Conservation (phyloP, 2,329 filamentous ascomycete genomes). For the Cladosporium phlei region DNA sequence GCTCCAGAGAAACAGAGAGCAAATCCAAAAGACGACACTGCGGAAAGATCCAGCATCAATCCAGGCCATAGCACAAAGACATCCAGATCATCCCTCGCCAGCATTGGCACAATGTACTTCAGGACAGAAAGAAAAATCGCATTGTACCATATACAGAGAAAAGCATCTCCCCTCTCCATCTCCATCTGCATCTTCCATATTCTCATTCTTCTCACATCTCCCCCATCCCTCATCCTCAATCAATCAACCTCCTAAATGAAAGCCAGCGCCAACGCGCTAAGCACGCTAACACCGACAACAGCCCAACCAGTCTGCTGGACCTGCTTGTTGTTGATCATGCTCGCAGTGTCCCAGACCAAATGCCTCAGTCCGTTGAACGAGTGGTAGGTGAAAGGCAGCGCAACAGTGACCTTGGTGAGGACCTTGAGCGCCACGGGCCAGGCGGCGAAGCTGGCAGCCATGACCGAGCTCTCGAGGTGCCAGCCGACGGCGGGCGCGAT, state of each 20-base stretch:
- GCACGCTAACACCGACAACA: conserved; percentile 53
- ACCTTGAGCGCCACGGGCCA: conserved; percentile 58
- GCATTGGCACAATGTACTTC: too few relatives aligned
- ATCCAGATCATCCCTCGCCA: too few relatives aligned
- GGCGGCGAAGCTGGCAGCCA: conserved; percentile 61
- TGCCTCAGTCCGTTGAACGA: conserved; percentile 65
- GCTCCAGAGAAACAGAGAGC: too few relatives aligned
- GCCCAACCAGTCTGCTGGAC: conserved; percentile 63
- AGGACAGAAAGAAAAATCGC: background rate
- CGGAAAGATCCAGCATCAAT: too few relatives aligned
- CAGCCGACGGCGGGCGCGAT: conserved; percentile 69
- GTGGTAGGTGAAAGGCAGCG: conserved; percentile 66
- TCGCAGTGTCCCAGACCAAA: conserved; percentile 65
- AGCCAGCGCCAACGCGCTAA: conserved; percentile 46
- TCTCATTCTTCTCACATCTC: too few relatives aligned
- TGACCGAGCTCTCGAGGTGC: conserved; percentile 60
- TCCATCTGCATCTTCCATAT: too few relatives aligned
- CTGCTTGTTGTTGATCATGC: conserved; percentile 57
- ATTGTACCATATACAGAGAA: conserved; percentile 1
- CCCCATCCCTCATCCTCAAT: background rate
- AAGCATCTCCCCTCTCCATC: background rate
- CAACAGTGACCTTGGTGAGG: conserved; percentile 53
- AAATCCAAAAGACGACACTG: too few relatives aligned
- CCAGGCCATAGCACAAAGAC: too few relatives aligned
- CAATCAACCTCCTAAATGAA: conserved; percentile 26